Percentiles rank a stretch among this genome's conserved stretches.
These are phyloP conservation scores for Macrophomina phaseolina DNA, from an alignment of 2,329 filamentous ascomycete species.

Conservation along the genomic window DNA sequence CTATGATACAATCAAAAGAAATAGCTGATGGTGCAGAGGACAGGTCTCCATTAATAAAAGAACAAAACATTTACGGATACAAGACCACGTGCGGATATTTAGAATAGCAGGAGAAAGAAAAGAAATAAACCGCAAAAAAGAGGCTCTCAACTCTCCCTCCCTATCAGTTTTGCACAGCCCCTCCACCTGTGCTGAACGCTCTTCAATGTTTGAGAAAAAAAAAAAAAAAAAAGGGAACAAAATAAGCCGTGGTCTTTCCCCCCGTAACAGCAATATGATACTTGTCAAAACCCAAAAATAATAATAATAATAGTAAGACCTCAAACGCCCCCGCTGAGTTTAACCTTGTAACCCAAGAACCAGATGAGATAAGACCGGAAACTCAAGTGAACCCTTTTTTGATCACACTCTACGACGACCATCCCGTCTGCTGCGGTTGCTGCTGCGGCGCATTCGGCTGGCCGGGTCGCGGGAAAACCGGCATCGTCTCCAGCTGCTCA, in stretches of 20 bases:
- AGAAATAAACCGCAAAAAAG: not conserved
- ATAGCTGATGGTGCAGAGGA: not conserved
- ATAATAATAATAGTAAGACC: not conserved
- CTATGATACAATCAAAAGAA: not conserved
- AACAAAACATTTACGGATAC: not conserved
- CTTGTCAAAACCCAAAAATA: not conserved
- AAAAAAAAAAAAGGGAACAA: not conserved
- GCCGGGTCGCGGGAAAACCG: constrained; percentile 75
- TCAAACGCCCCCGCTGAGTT: constrained; percentile 22
- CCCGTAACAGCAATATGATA: constrained; percentile 1
- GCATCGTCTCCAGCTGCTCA: constrained; percentile 78
- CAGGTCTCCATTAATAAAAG: constrained; percentile 1
- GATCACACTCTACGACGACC: constrained; percentile 6
- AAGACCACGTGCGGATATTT: constrained; percentile 2
- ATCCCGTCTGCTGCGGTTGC: constrained; percentile 25
- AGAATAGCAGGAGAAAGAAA: not conserved
- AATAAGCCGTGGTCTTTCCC: constrained; percentile 7
- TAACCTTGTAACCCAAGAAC: constrained; percentile 1
- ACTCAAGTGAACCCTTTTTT: not conserved
- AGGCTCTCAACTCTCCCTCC: not conserved
- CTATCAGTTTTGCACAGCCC: not conserved
- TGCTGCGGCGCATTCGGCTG: constrained; percentile 6
- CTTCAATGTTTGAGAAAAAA: not conserved
- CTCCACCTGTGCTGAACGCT: not conserved
- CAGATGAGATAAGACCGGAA: not conserved